Evolutionary conservation across 2,329 filamentous ascomycete genomes (phyloP), one percentile per base, ranked within the genome.

Genomic region (Phaeosphaeriaceae sp.): DNA sequence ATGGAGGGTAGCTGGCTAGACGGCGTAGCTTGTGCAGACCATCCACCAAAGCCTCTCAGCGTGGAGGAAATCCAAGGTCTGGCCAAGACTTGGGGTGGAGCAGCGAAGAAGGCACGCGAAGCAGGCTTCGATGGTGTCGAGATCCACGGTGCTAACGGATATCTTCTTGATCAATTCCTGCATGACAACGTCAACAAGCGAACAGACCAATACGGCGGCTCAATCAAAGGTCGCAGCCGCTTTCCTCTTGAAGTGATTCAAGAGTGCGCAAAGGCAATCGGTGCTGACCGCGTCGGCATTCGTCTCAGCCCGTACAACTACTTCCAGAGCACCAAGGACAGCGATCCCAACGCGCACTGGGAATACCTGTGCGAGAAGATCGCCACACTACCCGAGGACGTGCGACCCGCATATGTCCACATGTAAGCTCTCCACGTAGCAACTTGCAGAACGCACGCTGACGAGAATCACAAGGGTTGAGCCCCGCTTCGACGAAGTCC

Each of bases 221-320:
- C 76, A 2, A 74, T 83, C 1, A 79, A 84, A 66, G 83, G 84
- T 56, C 77, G 83, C n/a, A 84, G 81, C 59, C 80, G 78, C 4
- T 89, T 90, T 63, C 81, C 80, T 1, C 69, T 88, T 1, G 84
- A 87, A 62, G 76, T 88, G n/a, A 83, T 76, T 47, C 55, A 70
- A 47, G 73, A 70, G 53, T 70, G 69, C 40, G 66, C 66, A 7
- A 72, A 70, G 41, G 71, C 75, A 1, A 73, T 78, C 47, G 75
- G 76, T 7, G 65, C 65, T 46, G 70, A 75, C 20, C 67, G 69
- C 15, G 68, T 74, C 7, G 74, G 71, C 15, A 74, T 78, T 20
- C 67, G 74, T 24, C 65, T 76, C 22, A 68, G 65, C 21, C 74
- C 74, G 4, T 77, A 65, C 61, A 77, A 76, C 58, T 76, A 76